Percentiles rank a stretch among this genome's conserved stretches.
Evolutionary conservation across 2,329 filamentous ascomycete species (phyloP).

Genomic region (Cercospora beticola): DNA sequence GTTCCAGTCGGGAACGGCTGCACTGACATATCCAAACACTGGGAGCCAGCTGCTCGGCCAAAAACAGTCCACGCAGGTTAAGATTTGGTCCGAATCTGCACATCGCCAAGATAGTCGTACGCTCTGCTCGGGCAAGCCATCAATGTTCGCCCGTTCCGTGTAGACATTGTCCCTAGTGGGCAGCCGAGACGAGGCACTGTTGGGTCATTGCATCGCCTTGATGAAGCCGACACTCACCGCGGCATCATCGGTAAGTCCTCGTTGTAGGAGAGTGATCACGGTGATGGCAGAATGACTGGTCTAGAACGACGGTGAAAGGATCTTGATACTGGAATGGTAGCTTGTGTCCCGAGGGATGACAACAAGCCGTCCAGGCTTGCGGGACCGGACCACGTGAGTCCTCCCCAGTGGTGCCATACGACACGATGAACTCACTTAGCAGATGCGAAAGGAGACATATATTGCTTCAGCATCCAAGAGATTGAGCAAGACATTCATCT

Average conservation of each 20-base stretch:
- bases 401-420: neutral
- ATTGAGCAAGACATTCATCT: neutral
- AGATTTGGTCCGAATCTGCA: neutral
- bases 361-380: neutral
- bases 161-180: neutral
- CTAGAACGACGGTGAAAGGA: neutral
- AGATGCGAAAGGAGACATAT: neutral
- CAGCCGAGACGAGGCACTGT: neutral
- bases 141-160: neutral
- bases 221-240: neutral
- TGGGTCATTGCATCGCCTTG: neutral
- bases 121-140: neutral
- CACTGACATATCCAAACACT: neutral
- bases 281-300: neutral
- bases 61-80: neutral
- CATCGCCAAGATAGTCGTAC: neutral
- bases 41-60: neutral
- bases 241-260: neutral
- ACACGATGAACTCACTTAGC: neutral
- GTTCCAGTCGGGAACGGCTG: neutral
- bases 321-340: slow-evolving; percentile 1
- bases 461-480: neutral
- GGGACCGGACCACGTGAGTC: neutral
- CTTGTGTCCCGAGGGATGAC: slow-evolving; percentile 2
- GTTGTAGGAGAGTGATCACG: neutral